Evolutionary conservation across 129 eudicot genomes (phyloP).

Genomic region (Ambrosia trifida): DNA sequence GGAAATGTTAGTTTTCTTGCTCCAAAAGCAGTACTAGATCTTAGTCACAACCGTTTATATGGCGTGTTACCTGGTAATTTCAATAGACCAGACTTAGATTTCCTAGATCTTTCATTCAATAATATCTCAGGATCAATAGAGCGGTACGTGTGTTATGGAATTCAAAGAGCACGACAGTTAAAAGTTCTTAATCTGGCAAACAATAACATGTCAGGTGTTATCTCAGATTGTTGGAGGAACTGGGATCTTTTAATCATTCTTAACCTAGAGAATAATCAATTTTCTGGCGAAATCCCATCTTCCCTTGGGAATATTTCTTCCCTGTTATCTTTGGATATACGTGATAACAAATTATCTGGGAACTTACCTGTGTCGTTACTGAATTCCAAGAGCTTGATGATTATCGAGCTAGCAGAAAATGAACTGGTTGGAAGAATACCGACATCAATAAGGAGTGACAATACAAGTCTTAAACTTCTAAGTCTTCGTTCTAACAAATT

Average conservation of each 20-base stretch:
- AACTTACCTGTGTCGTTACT: conserved; percentile 7
- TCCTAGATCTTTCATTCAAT: conserved; percentile 10
- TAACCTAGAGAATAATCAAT: conserved; percentile 22
- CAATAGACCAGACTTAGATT: neutral
- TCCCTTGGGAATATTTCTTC: conserved; percentile 12
- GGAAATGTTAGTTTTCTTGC: conserved; percentile 1
- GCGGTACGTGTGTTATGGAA: conserved; percentile 25
- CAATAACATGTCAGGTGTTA: conserved; percentile 31
- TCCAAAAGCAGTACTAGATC: conserved; percentile 12
- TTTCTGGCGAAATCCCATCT: conserved; percentile 16
- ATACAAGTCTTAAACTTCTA: conserved; percentile 9
- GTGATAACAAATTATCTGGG: conserved; percentile 14
- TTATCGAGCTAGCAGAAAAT: conserved; percentile 18
- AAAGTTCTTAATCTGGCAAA: conserved; percentile 26
- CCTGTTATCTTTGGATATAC: conserved; percentile 9
- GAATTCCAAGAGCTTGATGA: conserved; percentile 7
- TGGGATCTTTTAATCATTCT: conserved; percentile 17
- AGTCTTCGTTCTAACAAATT: conserved; percentile 27
- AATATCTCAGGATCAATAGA: conserved; percentile 22
- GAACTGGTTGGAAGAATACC: conserved; percentile 5
- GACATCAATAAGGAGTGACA: neutral
- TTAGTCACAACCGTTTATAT: conserved; percentile 6
- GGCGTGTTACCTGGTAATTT: conserved; percentile 6
- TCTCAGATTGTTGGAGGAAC: conserved; percentile 27
- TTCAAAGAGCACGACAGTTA: neutral